Conservation (phyloP, 73 alveolate species). For the Paramecium biaurelia region DNA sequence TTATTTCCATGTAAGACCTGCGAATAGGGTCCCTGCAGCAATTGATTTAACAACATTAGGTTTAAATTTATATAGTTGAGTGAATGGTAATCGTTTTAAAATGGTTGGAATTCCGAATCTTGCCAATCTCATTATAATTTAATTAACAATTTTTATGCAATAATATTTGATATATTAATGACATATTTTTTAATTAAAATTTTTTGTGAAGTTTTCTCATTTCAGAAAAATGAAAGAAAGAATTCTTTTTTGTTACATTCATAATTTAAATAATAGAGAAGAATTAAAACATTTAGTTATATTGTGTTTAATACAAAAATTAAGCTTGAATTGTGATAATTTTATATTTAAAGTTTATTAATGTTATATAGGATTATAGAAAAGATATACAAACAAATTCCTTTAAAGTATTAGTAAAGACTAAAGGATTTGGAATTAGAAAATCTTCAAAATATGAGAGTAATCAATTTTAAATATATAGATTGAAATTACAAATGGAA, state of each 20-base stretch:
- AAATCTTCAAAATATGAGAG: constrained; percentile 11
- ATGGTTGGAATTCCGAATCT: constrained; percentile 6
- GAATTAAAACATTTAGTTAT: background rate
- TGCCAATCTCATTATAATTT: constrained; percentile 36
- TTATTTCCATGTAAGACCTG: background rate
- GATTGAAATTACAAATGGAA: background rate
- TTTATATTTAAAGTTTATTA: background rate
- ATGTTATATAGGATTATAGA: background rate
- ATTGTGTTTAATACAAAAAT: background rate
- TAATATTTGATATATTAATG: background rate
- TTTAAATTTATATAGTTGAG: background rate
- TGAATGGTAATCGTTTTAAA: background rate
- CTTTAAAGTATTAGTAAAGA: background rate
- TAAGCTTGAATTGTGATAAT: background rate
- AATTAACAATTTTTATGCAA: background rate
- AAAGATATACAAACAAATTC: background rate
- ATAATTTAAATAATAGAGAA: background rate
- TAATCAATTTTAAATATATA: background rate
- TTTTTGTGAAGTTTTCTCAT: background rate
- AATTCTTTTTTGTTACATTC: background rate
- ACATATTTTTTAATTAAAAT: background rate
- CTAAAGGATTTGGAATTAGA: background rate
- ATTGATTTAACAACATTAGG: background rate
- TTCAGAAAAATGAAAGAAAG: background rate
- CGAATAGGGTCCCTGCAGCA: background rate